Conservation (phyloP, 345 rosid species). For the Camelina hispida region DNA sequence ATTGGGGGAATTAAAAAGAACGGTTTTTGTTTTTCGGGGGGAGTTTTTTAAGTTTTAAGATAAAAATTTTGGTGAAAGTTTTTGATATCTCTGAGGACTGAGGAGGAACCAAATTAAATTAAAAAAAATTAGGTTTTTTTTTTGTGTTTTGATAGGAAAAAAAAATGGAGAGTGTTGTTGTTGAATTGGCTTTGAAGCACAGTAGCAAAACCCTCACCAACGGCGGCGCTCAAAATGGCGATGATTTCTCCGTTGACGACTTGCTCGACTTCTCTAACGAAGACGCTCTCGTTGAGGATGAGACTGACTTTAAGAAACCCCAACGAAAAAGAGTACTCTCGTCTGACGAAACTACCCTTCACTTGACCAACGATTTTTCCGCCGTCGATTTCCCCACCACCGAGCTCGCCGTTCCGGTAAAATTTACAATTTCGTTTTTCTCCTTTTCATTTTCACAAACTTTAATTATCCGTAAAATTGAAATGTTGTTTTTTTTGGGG, state of each 20-base stretch:
- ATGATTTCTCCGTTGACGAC: slow-evolving; percentile 74
- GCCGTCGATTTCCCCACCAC: slow-evolving; percentile 43
- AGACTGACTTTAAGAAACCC: slow-evolving; percentile 25
- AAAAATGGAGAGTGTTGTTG: slow-evolving; percentile 63
- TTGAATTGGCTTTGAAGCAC: slow-evolving; percentile 61
- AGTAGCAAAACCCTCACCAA: slow-evolving; percentile 27
- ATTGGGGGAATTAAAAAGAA: neutral
- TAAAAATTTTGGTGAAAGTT: neutral
- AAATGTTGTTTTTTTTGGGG: neutral
- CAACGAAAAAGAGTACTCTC: slow-evolving; percentile 35
- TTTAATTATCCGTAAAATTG: neutral
- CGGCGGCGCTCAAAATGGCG: slow-evolving; percentile 47
- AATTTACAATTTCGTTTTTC: neutral
- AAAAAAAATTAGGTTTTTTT: neutral
- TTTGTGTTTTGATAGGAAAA: slow-evolving; percentile 28
- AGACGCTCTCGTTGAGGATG: slow-evolving; percentile 54
- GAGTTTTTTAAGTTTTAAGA: neutral
- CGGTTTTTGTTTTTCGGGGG: neutral
- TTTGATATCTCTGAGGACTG: neutral
- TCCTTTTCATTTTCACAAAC: neutral
- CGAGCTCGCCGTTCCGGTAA: slow-evolving; percentile 69
- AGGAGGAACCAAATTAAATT: neutral
- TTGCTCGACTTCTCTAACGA: slow-evolving; percentile 77
- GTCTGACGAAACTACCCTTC: slow-evolving; percentile 31
- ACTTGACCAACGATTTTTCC: slow-evolving; percentile 30